phyloP scores from a whole-genome alignment of 441 rosid species.

The Adansonia grandidieri region DNA sequence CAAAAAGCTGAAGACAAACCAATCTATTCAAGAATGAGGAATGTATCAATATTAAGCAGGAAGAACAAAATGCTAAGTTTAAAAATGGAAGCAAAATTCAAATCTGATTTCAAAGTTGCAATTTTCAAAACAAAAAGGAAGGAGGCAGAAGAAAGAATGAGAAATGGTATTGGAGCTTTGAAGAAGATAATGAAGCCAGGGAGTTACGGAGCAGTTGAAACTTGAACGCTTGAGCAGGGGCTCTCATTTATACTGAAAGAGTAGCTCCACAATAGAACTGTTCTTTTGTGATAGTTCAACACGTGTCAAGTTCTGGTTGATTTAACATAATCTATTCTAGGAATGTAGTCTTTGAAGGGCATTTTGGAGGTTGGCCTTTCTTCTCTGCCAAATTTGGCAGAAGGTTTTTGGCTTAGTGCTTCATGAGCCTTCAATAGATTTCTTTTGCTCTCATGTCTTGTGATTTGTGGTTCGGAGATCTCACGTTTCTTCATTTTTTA shows the following conservation, averaged over 20 bases:
- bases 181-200: background rate
- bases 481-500: background rate
- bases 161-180: background rate
- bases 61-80: background rate
- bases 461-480: conserved; percentile 36
- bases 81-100: background rate
- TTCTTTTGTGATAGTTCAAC: conserved; percentile 23
- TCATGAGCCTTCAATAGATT: conserved; percentile 11
- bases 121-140: background rate
- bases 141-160: conserved; percentile 12
- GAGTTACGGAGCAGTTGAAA: conserved; percentile 20
- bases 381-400: conserved; percentile 36
- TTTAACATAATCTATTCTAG: conserved; percentile 23
- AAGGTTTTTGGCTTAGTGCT: conserved; percentile 17
- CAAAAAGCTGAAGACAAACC: background rate
- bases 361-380: conserved; percentile 4
- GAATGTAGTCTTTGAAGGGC: conserved; percentile 17
- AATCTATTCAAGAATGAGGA: background rate
- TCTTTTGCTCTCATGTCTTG: conserved; percentile 15
- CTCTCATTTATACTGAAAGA: conserved; percentile 37
- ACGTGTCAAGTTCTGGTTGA: conserved; percentile 43
- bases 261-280: background rate
- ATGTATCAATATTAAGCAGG: background rate
- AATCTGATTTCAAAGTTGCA: background rate
- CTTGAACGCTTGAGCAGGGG: conserved; percentile 15